Base-by-base conservation (phyloP, 1,284 basidiomycete genomes). In the Boletus semigastroideus region DNA sequence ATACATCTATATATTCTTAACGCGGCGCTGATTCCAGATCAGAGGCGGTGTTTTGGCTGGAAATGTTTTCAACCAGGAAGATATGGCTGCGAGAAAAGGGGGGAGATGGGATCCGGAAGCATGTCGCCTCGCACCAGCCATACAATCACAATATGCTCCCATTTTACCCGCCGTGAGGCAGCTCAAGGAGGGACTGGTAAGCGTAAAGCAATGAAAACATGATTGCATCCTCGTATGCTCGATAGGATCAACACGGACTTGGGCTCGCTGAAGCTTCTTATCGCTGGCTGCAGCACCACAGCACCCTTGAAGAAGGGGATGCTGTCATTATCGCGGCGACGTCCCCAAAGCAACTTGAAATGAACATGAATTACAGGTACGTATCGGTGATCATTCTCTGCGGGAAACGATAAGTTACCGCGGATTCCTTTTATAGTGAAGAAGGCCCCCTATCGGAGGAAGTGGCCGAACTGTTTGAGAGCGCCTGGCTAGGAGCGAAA, bases 361-460 rank as follows among this genome's bases (percentile, higher is more conserved):
- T 52, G 45, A 60, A 59, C 41, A 43, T 59, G 7, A 31, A 11
- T 5, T 34, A 55, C 11, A 49, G 57, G 56, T 49, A 48, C 48
- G 57, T 60, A 44, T 52, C 33, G 42, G 42, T 49, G n/a, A 10
- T 25, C 10, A 8, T 12, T 6, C n/a, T n/a, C 16, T 16, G 17
- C 16, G 33, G 20, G 39, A 19, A 33, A n/a, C 25, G 16, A 31
- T 30, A 20, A 30, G 28, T 43, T 8, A 31, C 17, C 31, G 34
- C 12, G n/a, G 30, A 41, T 47, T 49, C 48, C 42, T 31, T 46
- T 54, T 67, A 71, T 55, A 69, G 67, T 51, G 76, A 78, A 64
- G 75, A 77, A 57, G 80, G 78, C 0, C 78, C 79, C 13, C 64
- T 82, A 16, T 75, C 78, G 0, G 68, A 78, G 19, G 75, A 76